These are phyloP conservation scores for Lactuca saligna DNA, from an alignment of 129 eudicot species.

Conservation along the genomic window DNA sequence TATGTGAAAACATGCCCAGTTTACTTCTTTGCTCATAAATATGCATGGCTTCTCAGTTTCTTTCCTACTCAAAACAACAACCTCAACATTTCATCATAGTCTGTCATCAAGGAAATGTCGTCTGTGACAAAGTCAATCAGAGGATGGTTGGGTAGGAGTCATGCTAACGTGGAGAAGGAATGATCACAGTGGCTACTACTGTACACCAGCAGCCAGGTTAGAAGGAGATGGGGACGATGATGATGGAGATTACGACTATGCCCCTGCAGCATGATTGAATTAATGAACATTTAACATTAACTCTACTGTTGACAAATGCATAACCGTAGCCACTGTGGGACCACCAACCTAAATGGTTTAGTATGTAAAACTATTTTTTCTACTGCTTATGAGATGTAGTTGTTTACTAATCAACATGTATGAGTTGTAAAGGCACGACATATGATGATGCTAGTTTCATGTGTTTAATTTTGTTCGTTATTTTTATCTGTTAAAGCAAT, in stretches of 20 bases:
- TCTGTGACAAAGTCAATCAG: neutral
- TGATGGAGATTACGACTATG: constrained; percentile 24
- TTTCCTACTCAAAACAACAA: constrained; percentile 3
- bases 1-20: constrained; percentile 11
- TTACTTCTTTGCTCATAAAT: constrained; percentile 18
- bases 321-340: too few relatives aligned
- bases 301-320: too few relatives aligned
- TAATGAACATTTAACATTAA: too few relatives aligned
- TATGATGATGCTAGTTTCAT: too few relatives aligned
- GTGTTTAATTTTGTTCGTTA: too few relatives aligned
- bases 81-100: neutral
- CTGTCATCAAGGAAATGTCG: constrained; percentile 8
- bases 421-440: too few relatives aligned
- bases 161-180: constrained; percentile 22
- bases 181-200: constrained; percentile 21
- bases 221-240: constrained; percentile 28
- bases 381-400: too few relatives aligned
- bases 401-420: too few relatives aligned
- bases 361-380: too few relatives aligned
- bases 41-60: neutral
- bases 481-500: too few relatives aligned
- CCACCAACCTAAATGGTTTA: too few relatives aligned
- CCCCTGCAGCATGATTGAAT: constrained; percentile 22
- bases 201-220: constrained; percentile 7
- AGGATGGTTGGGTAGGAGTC: neutral